phyloP scores from a whole-genome alignment of 192 early-diverging fungal species.

The Umbelopsis sp. region DNA sequence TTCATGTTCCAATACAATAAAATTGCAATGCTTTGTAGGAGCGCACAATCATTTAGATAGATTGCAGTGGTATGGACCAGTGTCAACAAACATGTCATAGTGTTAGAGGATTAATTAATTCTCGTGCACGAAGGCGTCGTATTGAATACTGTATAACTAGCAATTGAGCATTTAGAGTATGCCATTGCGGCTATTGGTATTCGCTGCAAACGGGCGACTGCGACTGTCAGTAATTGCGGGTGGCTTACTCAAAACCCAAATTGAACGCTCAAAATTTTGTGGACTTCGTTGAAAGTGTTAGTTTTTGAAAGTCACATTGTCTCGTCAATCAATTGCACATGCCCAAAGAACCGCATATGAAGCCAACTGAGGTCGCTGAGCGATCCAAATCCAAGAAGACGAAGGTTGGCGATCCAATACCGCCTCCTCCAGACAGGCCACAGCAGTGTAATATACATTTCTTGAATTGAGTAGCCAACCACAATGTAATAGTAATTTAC shows the following conservation, averaged over 20 bases:
- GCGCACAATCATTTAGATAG: neutral
- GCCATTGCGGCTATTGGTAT: too few species aligned
- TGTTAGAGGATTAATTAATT: too few species aligned
- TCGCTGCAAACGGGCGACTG: too few species aligned
- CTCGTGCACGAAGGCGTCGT: too few species aligned
- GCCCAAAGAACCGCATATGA: slow-evolving; percentile 32
- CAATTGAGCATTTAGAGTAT: too few species aligned
- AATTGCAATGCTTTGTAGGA: slow-evolving; percentile 18
- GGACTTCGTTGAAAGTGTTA: too few species aligned
- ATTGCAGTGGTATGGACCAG: neutral
- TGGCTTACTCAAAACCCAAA: neutral
- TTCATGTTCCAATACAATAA: slow-evolving; percentile 13
- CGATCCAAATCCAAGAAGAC: slow-evolving; percentile 6
- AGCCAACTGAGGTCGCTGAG: slow-evolving; percentile 10
- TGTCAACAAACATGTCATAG: too few species aligned
- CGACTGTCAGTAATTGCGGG: neutral
- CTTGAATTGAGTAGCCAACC: too few species aligned
- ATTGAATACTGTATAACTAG: too few species aligned
- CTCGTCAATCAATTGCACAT: slow-evolving; percentile 17
- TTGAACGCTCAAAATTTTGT: neutral
- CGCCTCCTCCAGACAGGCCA: slow-evolving; percentile 42
- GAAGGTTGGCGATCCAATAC: slow-evolving; percentile 24
- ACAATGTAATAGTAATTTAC: too few species aligned
- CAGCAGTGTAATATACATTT: slow-evolving; percentile 46
- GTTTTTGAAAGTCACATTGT: neutral